phyloP scores from a whole-genome alignment of 441 rosid species.

The Populus hybrid region DNA sequence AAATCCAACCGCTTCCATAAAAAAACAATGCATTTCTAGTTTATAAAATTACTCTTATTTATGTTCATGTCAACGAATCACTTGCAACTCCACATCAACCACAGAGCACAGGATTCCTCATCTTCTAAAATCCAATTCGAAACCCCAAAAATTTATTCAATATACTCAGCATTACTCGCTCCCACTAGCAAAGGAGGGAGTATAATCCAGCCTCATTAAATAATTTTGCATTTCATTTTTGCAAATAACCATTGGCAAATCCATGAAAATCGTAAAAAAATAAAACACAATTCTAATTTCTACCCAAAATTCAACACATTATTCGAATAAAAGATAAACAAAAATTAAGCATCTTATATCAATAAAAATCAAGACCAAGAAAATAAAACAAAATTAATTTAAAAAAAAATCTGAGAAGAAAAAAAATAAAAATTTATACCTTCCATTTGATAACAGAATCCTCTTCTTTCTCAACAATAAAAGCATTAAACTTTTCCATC shows the following conservation, averaged over 20 bases:
- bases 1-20: background rate
- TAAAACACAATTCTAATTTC: background rate
- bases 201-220: background rate
- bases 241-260: background rate
- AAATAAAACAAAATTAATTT: background rate
- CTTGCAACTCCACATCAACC: background rate
- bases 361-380: background rate
- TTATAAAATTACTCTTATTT: background rate
- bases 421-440: slow-evolving; percentile 26
- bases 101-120: background rate
- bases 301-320: background rate
- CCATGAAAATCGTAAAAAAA: background rate
- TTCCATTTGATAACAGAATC: slow-evolving; percentile 82
- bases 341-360: background rate
- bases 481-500: slow-evolving; percentile 76
- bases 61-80: background rate
- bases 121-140: background rate
- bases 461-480: slow-evolving; percentile 91
- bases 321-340: background rate
- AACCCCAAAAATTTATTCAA: background rate
- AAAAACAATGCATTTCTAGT: background rate
- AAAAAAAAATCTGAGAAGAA: too few species aligned
- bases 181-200: background rate
- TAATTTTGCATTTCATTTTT: too few species aligned
- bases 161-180: too few species aligned